phyloP scores from a whole-genome alignment of 2,329 filamentous ascomycete species.

The Penicillium janthinellum region DNA sequence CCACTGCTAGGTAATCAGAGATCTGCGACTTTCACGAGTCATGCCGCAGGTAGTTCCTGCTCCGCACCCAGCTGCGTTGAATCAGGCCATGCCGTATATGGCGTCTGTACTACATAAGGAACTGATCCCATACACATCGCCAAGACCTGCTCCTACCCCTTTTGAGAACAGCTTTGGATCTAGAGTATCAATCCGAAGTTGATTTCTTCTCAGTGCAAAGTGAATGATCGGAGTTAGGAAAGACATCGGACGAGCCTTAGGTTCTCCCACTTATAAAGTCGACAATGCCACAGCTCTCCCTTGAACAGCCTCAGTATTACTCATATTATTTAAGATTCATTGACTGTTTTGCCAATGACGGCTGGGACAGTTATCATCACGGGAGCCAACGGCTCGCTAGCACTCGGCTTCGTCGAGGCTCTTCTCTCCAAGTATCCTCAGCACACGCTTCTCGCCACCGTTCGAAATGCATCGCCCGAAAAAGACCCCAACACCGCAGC shows the following conservation, averaged over 20 bases:
- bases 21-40: background rate
- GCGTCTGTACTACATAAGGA: background rate
- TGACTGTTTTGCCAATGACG: constrained; percentile 11
- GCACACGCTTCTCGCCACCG: constrained; percentile 31
- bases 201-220: background rate
- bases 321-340: background rate
- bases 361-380: constrained; percentile 32
- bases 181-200: background rate
- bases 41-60: background rate
- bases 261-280: background rate
- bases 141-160: background rate
- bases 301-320: background rate
- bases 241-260: background rate
- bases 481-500: constrained; percentile 31
- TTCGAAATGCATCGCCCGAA: constrained; percentile 31
- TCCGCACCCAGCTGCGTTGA: background rate
- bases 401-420: constrained; percentile 30
- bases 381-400: constrained; percentile 38
- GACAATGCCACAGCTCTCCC: background rate
- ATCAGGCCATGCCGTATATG: background rate
- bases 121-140: background rate
- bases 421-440: constrained; percentile 28
- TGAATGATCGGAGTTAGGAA: background rate
- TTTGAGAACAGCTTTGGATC: background rate
- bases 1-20: background rate